Evolutionary conservation across 805 yeast genomes (phyloP), one percentile per base, ranked within the genome.

Genomic region (Scheffersomyces lignosus): DNA sequence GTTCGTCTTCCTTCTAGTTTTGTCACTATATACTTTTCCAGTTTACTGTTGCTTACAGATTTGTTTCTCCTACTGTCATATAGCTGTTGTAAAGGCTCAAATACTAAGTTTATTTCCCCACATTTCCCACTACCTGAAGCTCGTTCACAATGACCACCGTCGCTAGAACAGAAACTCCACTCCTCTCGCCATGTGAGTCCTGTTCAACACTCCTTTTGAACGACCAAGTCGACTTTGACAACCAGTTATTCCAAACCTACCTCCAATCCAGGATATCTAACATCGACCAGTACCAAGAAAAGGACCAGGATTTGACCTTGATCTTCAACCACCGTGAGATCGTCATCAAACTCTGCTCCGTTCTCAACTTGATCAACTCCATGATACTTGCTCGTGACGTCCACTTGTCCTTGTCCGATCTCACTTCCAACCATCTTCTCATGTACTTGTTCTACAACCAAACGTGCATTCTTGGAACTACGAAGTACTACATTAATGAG

Each of bases 161-260:
- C 13, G 31, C 17, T 30, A 20, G 7, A 10, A 14, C 34, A 30
- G n/a, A 24, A 7, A 26, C 7, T n/a, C 13, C 29, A 27, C 36
- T 30, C 3, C 33, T 48, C 14, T 44, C 48, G 3, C 56, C 56
- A 16, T 49, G 56, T 24, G 54, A 49, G 8, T 52, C 57, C 26
- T 43, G 53, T 28, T 14, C 43, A 7, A 52, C 57, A 5, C 34
- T 47, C 18, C 29, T 32, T 17, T 33, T 38, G 18, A 24, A 30
- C 23, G 31, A 20, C 25, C n/a, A n/a, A n/a, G n/a, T n/a, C n/a
- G 33, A 26, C 18, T 44, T 27, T 38, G 34, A 45, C 38, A 26
- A 37, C 23, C 31, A 36, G 18, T 20, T 46, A n/a, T 16, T 42
- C 29, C 28, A 29, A 18, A 34, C 44, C 14, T 44, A 38, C 23